Percentiles rank a stretch among this genome's conserved stretches.
These are phyloP conservation scores for Wickerhamomyces tratensis DNA, from an alignment of 805 yeast species.

Conservation along the genomic window DNA sequence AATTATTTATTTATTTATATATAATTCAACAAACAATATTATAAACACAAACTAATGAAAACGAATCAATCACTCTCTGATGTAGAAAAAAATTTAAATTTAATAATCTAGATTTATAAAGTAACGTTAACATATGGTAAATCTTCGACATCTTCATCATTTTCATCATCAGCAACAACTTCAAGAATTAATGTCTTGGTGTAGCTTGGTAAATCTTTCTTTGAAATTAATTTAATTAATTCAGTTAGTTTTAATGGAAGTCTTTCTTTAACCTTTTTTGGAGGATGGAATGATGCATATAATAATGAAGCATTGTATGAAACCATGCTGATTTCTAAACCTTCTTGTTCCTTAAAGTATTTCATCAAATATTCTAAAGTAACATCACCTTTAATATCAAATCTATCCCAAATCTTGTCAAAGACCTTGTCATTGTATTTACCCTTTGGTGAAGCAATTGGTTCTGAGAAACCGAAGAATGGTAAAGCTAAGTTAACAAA, in stretches of 20 bases:
- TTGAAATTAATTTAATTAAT: constrained; percentile 75
- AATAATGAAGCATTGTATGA: constrained; percentile 84
- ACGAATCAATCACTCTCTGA: background rate
- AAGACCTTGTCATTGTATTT: constrained; percentile 70
- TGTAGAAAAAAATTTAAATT: no score
- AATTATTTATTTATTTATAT: no score
- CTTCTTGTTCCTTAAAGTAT: constrained; percentile 72
- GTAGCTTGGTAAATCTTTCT: constrained; percentile 68
- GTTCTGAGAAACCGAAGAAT: constrained; percentile 95
- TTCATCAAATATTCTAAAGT: constrained; percentile 67
- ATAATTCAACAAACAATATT: no score
- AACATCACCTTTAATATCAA: constrained; percentile 68
- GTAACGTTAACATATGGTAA: constrained; percentile 78
- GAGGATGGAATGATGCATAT: constrained; percentile 91
- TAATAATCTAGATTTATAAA: constrained; percentile 19
- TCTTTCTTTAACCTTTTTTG: constrained; percentile 80
- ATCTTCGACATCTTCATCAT: constrained; percentile 86
- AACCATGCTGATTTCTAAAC: constrained; percentile 82
- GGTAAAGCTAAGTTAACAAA: constrained; percentile 89
- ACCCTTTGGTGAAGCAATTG: constrained; percentile 76
- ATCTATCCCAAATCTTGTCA: constrained; percentile 94
- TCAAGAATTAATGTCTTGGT: constrained; percentile 77
- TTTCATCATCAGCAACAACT: constrained; percentile 83
- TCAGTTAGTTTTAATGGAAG: constrained; percentile 56
- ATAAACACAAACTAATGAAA: no score